Conservation (phyloP, 2,329 filamentous ascomycete species). For the Sporothrix curviconia region DNA sequence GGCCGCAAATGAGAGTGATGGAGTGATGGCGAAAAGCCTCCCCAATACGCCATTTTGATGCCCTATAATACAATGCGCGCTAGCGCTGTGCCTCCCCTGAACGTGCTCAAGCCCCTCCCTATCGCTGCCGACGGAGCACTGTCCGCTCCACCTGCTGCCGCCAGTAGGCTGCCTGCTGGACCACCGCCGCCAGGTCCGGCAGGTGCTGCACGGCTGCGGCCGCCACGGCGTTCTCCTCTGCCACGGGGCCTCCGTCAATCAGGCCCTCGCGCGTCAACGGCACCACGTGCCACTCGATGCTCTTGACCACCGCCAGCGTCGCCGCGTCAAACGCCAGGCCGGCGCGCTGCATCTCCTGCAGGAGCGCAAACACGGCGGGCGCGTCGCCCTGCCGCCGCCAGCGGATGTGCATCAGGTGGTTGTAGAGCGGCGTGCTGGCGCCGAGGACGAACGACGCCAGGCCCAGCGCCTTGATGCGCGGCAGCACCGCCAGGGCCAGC, state of each 20-base stretch:
- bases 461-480: slow-evolving; percentile 60
- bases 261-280: not conserved
- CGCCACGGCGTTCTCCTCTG: not conserved
- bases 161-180: slow-evolving; percentile 5
- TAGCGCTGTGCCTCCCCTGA: not conserved
- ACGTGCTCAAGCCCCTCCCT: not conserved
- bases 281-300: slow-evolving; percentile 25
- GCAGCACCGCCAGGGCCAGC: slow-evolving; percentile 55
- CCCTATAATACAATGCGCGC: slow-evolving; percentile 1
- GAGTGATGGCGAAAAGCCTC: too few species aligned
- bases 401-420: slow-evolving; percentile 54
- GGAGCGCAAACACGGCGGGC: slow-evolving; percentile 44
- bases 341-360: slow-evolving; percentile 60
- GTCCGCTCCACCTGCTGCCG: slow-evolving; percentile 8
- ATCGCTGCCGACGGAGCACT: not conserved
- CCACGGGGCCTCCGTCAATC: not conserved
- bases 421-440: slow-evolving; percentile 63
- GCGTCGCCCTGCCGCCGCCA: slow-evolving; percentile 58
- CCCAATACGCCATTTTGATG: not conserved
- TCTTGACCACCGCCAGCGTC: slow-evolving; percentile 35
- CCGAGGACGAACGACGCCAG: slow-evolving; percentile 66
- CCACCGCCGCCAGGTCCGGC: slow-evolving; percentile 8
- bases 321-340: slow-evolving; percentile 51
- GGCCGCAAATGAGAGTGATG: too few species aligned
- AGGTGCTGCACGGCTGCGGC: not conserved